phyloP scores from a whole-genome alignment of 768 basidiomycete species.

The Lentinula boryana region DNA sequence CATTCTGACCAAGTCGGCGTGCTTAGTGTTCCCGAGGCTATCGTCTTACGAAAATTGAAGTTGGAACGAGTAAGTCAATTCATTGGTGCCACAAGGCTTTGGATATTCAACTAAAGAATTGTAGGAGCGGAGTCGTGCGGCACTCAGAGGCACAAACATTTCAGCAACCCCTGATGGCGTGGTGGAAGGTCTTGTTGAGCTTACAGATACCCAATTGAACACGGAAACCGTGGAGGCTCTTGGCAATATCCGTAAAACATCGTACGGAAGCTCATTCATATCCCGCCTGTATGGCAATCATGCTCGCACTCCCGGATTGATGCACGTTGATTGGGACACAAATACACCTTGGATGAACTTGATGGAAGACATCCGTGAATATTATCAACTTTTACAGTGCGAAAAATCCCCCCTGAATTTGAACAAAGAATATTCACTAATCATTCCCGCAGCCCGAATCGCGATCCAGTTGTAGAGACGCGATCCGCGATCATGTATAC shows the following conservation, averaged over 20 bases:
- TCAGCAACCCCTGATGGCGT: conserved; percentile 21
- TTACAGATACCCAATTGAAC: conserved; percentile 19
- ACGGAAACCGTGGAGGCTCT: conserved; percentile 44
- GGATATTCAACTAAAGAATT: conserved; percentile 4
- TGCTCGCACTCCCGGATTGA: conserved; percentile 27
- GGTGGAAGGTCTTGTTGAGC: conserved; percentile 27
- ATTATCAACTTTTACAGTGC: conserved; percentile 58
- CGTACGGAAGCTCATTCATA: conserved; percentile 59
- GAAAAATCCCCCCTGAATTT: conserved; percentile 15
- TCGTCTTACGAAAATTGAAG: conserved; percentile 40
- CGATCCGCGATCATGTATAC: conserved; percentile 58
- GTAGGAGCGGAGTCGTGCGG: conserved; percentile 26
- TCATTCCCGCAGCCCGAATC: conserved; percentile 42
- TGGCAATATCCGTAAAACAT: conserved; percentile 52
- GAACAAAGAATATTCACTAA: background rate
- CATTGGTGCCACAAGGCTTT: background rate
- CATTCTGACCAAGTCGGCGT: conserved; percentile 9
- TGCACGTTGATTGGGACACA: conserved; percentile 71
- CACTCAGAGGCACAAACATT: conserved; percentile 12
- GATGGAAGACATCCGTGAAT: conserved; percentile 66
- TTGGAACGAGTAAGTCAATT: conserved; percentile 29
- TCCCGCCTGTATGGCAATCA: conserved; percentile 51
- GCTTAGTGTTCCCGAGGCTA: conserved; percentile 22
- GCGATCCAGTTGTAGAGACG: conserved; percentile 34
- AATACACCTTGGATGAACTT: conserved; percentile 68